Conservation (phyloP, 768 basidiomycete species). For the Podaxis sp. region DNA sequence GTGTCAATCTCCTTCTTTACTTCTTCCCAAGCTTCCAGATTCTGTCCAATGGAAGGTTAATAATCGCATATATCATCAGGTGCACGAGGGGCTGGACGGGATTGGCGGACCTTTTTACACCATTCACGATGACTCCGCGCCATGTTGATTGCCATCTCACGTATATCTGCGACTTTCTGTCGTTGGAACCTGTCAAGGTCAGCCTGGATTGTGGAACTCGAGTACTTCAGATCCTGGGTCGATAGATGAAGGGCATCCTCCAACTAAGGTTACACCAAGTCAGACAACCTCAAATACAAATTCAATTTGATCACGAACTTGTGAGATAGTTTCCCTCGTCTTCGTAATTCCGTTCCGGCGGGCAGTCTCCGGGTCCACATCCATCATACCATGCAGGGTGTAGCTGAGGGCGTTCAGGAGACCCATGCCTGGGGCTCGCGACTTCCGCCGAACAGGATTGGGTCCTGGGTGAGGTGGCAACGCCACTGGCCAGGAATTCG, state of each 20-base stretch:
- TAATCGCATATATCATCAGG: neutral
- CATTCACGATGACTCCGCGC: conserved; percentile 91
- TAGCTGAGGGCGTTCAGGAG: conserved; percentile 90
- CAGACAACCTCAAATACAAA: neutral
- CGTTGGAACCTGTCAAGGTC: conserved; percentile 98
- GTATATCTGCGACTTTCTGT: conserved; percentile 95
- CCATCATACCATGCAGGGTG: conserved; percentile 97
- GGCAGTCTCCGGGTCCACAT: conserved; percentile 96
- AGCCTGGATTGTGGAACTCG: conserved; percentile 93
- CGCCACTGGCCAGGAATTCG: conserved; percentile 39
- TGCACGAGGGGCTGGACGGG: conserved; percentile 1
- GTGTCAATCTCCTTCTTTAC: conserved; percentile 89
- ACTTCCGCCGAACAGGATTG: conserved; percentile 56
- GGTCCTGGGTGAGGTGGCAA: conserved; percentile 82
- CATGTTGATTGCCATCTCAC: conserved; percentile 92
- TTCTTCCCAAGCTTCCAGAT: conserved; percentile 96
- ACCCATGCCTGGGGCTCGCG: conserved; percentile 77
- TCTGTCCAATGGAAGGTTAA: conserved; percentile 46
- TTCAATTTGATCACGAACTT: conserved; percentile 48
- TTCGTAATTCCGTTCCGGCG: conserved; percentile 91
- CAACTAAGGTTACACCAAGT: conserved; percentile 50
- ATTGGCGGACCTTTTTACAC: conserved; percentile 80
- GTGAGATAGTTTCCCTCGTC: conserved; percentile 92
- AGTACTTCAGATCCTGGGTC: conserved; percentile 94
- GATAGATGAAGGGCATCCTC: conserved; percentile 93